phyloP scores from a whole-genome alignment of 2,329 filamentous ascomycete genomes.

The Sclerotinia minor region DNA sequence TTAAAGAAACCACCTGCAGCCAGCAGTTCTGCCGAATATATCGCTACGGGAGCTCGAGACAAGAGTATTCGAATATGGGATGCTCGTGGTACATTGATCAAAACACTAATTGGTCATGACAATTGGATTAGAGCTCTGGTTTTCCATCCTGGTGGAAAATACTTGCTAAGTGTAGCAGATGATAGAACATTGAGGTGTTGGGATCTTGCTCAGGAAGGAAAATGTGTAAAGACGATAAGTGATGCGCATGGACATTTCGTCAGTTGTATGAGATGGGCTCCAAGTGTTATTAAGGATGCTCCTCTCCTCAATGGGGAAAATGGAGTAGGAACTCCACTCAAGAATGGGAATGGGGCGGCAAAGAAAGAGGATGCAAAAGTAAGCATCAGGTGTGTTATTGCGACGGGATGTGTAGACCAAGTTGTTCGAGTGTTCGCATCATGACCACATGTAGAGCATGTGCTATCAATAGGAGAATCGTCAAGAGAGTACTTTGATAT shows the following conservation, averaged over 20 bases:
- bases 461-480: slow-evolving; percentile 20
- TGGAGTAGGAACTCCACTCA: slow-evolving; percentile 40
- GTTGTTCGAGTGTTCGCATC: slow-evolving; percentile 75
- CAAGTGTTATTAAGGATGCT: slow-evolving; percentile 65
- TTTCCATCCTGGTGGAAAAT: slow-evolving; percentile 91
- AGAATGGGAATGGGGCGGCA: slow-evolving; percentile 49
- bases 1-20: slow-evolving; percentile 77
- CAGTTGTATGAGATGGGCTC: slow-evolving; percentile 84
- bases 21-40: slow-evolving; percentile 77
- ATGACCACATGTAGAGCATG: slow-evolving; percentile 31
- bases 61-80: slow-evolving; percentile 93
- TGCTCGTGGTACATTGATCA: slow-evolving; percentile 77
- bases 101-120: slow-evolving; percentile 83
- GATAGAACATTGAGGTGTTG: slow-evolving; percentile 93
- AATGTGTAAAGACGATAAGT: slow-evolving; percentile 78
- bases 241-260: slow-evolving; percentile 84
- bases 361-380: slow-evolving; percentile 52
- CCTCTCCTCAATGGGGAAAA: slow-evolving; percentile 50
- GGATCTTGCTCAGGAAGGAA: slow-evolving; percentile 88
- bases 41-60: slow-evolving; percentile 86
- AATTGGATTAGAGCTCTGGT: slow-evolving; percentile 88
- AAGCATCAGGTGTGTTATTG: slow-evolving; percentile 80
- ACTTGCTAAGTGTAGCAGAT: slow-evolving; percentile 80
- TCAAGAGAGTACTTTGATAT: slow-evolving; percentile 4
- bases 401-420: slow-evolving; percentile 81